Base-by-base conservation (phyloP, 768 basidiomycete genomes). In the Boletellus ananiceps region DNA sequence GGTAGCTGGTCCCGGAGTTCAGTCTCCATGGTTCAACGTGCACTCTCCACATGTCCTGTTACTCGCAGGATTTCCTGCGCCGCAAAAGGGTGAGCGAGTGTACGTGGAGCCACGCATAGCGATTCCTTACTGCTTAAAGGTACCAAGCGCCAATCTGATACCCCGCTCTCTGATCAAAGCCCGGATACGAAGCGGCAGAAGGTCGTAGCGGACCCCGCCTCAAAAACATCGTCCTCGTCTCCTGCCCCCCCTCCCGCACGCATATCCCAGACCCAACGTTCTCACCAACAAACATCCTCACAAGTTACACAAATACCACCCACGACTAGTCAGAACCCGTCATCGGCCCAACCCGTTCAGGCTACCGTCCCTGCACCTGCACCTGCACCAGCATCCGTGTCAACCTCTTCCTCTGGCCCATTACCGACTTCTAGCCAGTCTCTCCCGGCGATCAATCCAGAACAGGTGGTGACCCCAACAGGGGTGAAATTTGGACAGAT, bases 21-120 rank as follows among this genome's bases (percentile, higher is more conserved):
- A 78, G 38, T 60, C 64, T 1, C 78, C 81, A 4, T 87, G 83
- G 81, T 87, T 85, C 60, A 52, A 67, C 16, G 74, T 81, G 9
- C 72, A 71, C 11, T 46, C 75, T 1, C 65, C 70, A 0, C 78
- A 83, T 59, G 54, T 61, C 5, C 51, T 85, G 12, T 66, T 74
- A 5, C 65, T 86, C 0, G 67, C 75, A 32, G 76, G 81, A 6
- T 78, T 79, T 48, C 64, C 81, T 23, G n/a, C 54, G 0, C 56
- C 69, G 29, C 63, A 51, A 58, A 65, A 63, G 56, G 49, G 56
- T 72, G 58, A 62, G 75, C n/a, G 40, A 60, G 73, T 12, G 39
- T 23, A 31, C 14, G 14, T 47, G 5, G 4, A 14, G 8, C 21
- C 33, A 2, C 39, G 34, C 32, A 36, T 44, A 8, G 12, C 44